Percentiles rank a stretch among this genome's conserved stretches.
Conservation (phyloP, 768 basidiomycete genomes). For the Rhizopogon vulgaris region DNA sequence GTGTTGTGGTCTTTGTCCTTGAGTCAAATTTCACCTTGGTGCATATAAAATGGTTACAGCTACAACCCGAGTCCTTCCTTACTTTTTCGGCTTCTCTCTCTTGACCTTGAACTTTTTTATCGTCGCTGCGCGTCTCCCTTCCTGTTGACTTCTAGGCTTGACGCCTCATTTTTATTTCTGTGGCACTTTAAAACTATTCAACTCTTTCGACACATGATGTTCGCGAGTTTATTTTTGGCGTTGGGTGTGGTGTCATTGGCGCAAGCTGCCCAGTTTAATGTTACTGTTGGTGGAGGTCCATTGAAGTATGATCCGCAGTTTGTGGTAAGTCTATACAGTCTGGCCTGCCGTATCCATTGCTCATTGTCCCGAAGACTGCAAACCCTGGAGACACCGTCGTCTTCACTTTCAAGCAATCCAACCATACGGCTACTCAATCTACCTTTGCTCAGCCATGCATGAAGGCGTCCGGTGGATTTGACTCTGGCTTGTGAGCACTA, state of each 20-base stretch:
- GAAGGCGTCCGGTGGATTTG: slow-evolving; percentile 39
- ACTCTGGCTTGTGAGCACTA: slow-evolving; percentile 48
- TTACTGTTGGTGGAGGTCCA: slow-evolving; percentile 11
- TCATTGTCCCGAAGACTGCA: slow-evolving; percentile 31
- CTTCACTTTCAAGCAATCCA: slow-evolving; percentile 51
- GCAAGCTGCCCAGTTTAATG: slow-evolving; percentile 8
- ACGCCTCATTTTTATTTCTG: slow-evolving; percentile 3
- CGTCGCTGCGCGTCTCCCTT: slow-evolving; percentile 4
- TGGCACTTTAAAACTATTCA: background rate
- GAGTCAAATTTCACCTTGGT: too few species aligned
- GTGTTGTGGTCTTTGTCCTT: background rate
- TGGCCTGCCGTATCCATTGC: background rate
- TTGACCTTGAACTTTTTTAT: background rate
- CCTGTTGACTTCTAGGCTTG: background rate
- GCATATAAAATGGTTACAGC: slow-evolving; percentile 1
- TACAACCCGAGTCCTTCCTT: background rate
- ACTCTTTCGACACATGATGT: too few species aligned
- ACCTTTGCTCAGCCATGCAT: slow-evolving; percentile 44
- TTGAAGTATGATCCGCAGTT: slow-evolving; percentile 7
- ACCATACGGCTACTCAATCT: slow-evolving; percentile 56
- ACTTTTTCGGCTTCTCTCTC: background rate
- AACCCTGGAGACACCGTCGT: slow-evolving; percentile 38
- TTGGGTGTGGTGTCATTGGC: slow-evolving; percentile 3
- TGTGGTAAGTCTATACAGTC: slow-evolving; percentile 17
- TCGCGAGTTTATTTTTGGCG: background rate